A percentile compares a stretch with the other conserved stretches of the same genome.
Conservation (phyloP, 192 early-diverging fungal species). For the Coemansia sp. region DNA sequence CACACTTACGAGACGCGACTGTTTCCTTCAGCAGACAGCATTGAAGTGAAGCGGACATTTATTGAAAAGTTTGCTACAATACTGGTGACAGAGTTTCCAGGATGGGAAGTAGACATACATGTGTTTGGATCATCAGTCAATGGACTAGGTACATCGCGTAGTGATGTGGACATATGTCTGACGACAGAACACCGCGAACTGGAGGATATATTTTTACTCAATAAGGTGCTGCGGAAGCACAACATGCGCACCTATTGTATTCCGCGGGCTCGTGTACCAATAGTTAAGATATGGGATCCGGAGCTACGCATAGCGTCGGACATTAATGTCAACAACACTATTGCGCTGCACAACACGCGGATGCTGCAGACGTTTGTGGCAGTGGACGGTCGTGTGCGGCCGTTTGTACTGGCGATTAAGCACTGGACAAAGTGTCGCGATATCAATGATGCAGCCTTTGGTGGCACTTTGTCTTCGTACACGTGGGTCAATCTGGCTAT, state of each 20-base stretch:
- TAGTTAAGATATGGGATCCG: conserved; percentile 89
- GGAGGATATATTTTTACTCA: conserved; percentile 71
- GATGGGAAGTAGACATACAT: conserved; percentile 70
- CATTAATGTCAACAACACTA: conserved; percentile 90
- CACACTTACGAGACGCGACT: conserved; percentile 60
- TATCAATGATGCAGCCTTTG: conserved; percentile 89
- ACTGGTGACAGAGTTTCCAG: conserved; percentile 79
- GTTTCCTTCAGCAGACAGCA: conserved; percentile 68
- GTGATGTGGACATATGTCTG: conserved; percentile 92
- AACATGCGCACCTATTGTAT: conserved; percentile 81
- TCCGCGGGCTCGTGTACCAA: conserved; percentile 85
- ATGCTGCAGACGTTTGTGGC: conserved; percentile 88
- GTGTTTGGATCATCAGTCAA: conserved; percentile 94
- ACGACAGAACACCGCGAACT: conserved; percentile 81
- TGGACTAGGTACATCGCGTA: conserved; percentile 75
- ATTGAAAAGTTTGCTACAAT: conserved; percentile 80
- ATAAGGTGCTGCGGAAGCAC: conserved; percentile 69
- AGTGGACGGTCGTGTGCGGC: conserved; percentile 83
- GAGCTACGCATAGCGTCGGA: conserved; percentile 87
- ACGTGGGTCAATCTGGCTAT: conserved; percentile 92
- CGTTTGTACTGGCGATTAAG: conserved; percentile 90
- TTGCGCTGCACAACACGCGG: conserved; percentile 85
- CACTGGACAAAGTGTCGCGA: conserved; percentile 84
- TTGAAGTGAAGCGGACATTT: conserved; percentile 63
- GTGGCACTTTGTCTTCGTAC: conserved; percentile 91